phyloP scores from a whole-genome alignment of 306 rosid species.

The Trifolium fragiferum region DNA sequence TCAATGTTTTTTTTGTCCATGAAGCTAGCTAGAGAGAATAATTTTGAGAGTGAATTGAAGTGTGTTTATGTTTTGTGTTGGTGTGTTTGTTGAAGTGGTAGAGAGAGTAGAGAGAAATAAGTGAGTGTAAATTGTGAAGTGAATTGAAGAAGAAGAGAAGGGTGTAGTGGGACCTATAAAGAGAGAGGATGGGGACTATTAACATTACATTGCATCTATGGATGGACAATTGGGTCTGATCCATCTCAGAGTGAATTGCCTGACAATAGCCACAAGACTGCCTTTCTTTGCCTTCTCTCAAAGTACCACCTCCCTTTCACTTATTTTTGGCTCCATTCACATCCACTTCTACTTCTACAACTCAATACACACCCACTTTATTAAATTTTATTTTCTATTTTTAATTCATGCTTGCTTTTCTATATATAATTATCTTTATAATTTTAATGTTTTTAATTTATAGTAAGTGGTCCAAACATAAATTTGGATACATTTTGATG shows the following conservation, averaged over 20 bases:
- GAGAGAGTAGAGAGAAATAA: not conserved
- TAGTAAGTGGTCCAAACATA: not conserved
- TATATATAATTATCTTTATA: not conserved
- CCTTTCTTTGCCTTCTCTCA: constrained; percentile 22
- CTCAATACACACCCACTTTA: not conserved
- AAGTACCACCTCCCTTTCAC: constrained; percentile 22
- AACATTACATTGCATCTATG: not conserved
- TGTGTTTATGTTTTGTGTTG: not conserved
- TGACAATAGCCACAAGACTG: constrained; percentile 27
- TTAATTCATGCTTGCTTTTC: not conserved
- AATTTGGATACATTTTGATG: not conserved
- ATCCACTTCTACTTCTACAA: not conserved
- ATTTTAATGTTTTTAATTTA: not conserved
- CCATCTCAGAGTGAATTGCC: constrained; percentile 26
- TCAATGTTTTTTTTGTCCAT: constrained; percentile 79
- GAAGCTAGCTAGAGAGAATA: not conserved
- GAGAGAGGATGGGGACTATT: not conserved
- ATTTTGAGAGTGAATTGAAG: not conserved
- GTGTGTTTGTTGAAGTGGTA: not conserved
- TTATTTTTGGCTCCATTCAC: constrained; percentile 11
- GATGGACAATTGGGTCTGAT: constrained; percentile 31
- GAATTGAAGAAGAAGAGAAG: not conserved
- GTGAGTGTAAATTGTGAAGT: not conserved
- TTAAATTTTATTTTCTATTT: not conserved
- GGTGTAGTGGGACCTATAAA: constrained; percentile 12